phyloP scores from a whole-genome alignment of 306 rosid genomes.

The Prosopis cineraria region DNA sequence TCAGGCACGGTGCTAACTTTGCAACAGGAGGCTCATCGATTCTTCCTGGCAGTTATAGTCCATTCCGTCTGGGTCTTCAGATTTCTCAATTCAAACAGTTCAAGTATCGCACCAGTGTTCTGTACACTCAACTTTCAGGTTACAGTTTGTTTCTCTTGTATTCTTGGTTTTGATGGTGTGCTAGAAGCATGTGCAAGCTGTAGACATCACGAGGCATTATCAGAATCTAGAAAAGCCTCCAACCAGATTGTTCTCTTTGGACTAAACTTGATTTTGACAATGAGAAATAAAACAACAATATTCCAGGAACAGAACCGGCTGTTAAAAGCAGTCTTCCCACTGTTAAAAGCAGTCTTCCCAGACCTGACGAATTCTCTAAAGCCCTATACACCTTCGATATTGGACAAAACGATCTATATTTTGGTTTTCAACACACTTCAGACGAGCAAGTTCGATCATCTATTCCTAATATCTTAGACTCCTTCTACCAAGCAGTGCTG shows the following conservation, averaged over 20 bases:
- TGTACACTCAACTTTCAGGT: constrained; percentile 49
- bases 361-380: constrained; percentile 64
- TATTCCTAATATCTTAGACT: constrained; percentile 62
- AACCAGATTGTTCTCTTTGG: not conserved
- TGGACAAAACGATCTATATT: constrained; percentile 81
- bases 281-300: constrained; percentile 21
- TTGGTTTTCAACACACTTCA: constrained; percentile 59
- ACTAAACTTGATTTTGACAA: constrained; percentile 7
- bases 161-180: not conserved
- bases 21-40: constrained; percentile 80
- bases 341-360: constrained; percentile 57
- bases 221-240: not conserved
- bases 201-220: constrained; percentile 16
- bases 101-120: constrained; percentile 60
- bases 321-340: constrained; percentile 58
- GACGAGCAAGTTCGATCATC: constrained; percentile 62
- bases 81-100: constrained; percentile 66
- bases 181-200: not conserved
- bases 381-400: constrained; percentile 83
- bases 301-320: constrained; percentile 44
- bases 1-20: constrained; percentile 82
- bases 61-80: constrained; percentile 81
- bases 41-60: constrained; percentile 70
- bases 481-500: constrained; percentile 52
- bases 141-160: constrained; percentile 44